A percentile compares a stretch with the other conserved stretches of the same genome.
Conservation (phyloP, 495 filamentous ascomycete species). For the Penicillium maclennaniae region DNA sequence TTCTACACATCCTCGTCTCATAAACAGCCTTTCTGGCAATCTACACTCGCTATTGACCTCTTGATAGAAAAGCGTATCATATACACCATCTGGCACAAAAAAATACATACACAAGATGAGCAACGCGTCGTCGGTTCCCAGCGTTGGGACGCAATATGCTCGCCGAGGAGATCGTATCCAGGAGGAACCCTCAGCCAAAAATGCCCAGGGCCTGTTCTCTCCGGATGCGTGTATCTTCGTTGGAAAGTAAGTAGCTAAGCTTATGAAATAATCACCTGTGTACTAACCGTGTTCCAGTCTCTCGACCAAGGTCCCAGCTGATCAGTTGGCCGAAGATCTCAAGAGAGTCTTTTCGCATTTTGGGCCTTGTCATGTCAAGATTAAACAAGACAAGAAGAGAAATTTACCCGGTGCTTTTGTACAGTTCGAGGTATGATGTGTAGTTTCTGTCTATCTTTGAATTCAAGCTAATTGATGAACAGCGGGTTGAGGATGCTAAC, state of each 20-base stretch:
- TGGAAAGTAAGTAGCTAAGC: constrained; percentile 19
- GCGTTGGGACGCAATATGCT: constrained; percentile 11
- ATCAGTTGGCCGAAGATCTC: constrained; percentile 11
- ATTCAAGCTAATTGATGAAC: not conserved
- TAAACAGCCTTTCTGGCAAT: not conserved
- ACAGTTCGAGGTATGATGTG: constrained; percentile 18
- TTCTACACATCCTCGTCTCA: not conserved
- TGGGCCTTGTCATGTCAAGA: constrained; percentile 20
- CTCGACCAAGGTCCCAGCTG: constrained; percentile 10
- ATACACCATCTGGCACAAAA: not conserved
- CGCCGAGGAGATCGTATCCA: constrained; percentile 15
- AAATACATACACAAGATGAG: constrained; percentile 2
- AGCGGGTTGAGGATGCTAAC: constrained; percentile 14
- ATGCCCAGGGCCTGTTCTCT: constrained; percentile 25
- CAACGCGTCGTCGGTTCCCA: constrained; percentile 1
- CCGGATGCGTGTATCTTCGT: constrained; percentile 26
- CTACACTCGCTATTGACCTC: not conserved
- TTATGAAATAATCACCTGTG: not conserved
- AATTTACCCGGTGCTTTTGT: constrained; percentile 21
- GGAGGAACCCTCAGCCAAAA: constrained; percentile 19
- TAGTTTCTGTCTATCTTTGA: not conserved
- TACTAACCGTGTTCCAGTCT: constrained; percentile 8
- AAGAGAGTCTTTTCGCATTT: constrained; percentile 7
- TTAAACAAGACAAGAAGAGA: constrained; percentile 19
- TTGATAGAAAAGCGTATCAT: not conserved